phyloP scores from a whole-genome alignment of 805 yeast species.

The Nematodospora valgi region DNA sequence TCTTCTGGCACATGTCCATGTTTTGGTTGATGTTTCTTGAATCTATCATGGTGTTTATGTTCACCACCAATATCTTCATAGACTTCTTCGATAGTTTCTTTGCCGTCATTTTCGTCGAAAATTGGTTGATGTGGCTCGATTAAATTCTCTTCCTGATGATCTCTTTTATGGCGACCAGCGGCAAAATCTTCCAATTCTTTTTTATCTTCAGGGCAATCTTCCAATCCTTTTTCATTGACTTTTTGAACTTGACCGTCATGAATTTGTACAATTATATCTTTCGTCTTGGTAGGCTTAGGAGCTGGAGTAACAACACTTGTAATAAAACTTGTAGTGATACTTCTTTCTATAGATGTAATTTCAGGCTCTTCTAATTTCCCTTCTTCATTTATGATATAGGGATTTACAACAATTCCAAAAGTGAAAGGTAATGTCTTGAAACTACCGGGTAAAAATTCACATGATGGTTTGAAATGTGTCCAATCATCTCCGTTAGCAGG shows the following conservation, averaged over 20 bases:
- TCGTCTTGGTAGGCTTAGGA: conserved; percentile 21
- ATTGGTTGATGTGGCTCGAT: too few species aligned
- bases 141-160: not conserved
- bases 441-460: conserved; percentile 15
- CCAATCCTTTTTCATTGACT: conserved; percentile 1
- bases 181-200: conserved; percentile 1
- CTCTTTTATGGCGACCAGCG: not conserved
- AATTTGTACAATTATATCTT: conserved; percentile 21
- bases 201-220: not conserved
- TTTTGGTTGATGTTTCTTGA: conserved; percentile 3
- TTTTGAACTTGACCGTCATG: conserved; percentile 30
- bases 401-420: conserved; percentile 35
- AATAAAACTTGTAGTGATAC: conserved; percentile 12
- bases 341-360: conserved; percentile 11
- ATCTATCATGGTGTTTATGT: conserved; percentile 1
- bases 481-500: conserved; percentile 35
- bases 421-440: conserved; percentile 25
- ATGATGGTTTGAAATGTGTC: conserved; percentile 28
- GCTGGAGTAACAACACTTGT: conserved; percentile 17
- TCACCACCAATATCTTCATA: conserved; percentile 6
- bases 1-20: conserved; percentile 1
- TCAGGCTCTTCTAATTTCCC: conserved; percentile 20
- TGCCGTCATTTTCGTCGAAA: not conserved
- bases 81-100: conserved; percentile 5
- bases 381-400: conserved; percentile 17